A percentile compares a stretch with the other conserved stretches of the same genome.
phyloP scores from a whole-genome alignment of 176 grass and related monocot genomes.

The Metroxylon sagu region DNA sequence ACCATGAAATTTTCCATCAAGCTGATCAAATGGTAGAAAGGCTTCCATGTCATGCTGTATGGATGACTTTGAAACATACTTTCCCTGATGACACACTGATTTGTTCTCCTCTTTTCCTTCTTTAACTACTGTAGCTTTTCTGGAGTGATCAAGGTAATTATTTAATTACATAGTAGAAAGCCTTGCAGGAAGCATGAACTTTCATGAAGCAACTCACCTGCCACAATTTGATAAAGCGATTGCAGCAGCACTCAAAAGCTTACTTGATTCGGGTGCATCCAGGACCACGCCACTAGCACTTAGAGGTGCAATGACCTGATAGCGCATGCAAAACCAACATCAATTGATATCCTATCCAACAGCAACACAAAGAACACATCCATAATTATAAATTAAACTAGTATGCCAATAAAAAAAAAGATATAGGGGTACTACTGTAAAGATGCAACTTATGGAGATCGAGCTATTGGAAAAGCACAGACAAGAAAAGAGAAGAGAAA shows the following conservation, averaged over 20 bases:
- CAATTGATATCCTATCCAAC: background rate
- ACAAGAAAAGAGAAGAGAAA: background rate
- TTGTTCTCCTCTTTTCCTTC: too few species aligned
- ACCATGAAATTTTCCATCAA: too few species aligned
- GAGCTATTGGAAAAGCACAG: background rate
- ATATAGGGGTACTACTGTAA: background rate
- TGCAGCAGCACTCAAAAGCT: slow-evolving; percentile 91
- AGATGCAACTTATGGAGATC: background rate
- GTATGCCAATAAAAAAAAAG: too few species aligned
- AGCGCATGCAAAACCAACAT: slow-evolving; percentile 21
- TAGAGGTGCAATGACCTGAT: slow-evolving; percentile 70
- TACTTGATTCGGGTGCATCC: slow-evolving; percentile 91
- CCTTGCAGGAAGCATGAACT: slow-evolving; percentile 1
- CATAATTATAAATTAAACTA: too few species aligned
- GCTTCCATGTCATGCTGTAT: too few species aligned
- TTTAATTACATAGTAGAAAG: too few species aligned
- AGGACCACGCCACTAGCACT: slow-evolving; percentile 94
- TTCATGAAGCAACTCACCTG: slow-evolving; percentile 39
- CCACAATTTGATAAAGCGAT: slow-evolving; percentile 93
- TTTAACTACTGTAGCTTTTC: too few species aligned
- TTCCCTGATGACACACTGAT: too few species aligned
- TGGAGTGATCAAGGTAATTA: too few species aligned
- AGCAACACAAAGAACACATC: too few species aligned
- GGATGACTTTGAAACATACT: too few species aligned
- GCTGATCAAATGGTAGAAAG: too few species aligned